Base-by-base conservation (phyloP, 352 stramenopile genomes). In the Phytophthora pini region DNA sequence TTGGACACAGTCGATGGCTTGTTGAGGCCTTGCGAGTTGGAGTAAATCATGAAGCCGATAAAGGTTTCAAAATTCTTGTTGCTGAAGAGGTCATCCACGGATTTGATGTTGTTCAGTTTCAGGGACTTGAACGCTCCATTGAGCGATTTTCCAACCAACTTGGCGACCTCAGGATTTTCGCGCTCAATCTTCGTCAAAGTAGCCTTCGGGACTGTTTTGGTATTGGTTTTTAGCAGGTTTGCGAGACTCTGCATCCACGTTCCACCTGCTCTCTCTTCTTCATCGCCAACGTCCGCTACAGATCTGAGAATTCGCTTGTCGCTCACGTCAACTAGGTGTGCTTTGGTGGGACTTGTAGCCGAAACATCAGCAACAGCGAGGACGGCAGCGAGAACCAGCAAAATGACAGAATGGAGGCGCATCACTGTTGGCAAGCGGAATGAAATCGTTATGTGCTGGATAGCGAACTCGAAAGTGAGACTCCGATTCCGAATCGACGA, bases 221-320 rank as follows among this genome's bases (percentile, higher is more conserved):
- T 36, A 36, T 36, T 36, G 31, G 8, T 3, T 8, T 52, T 52
- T 15, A 52, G 7, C 12, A 52, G 1, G 13, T 52, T 52, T 1
- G 26, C 26, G 11, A 38, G 12, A 11, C 5, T n/a, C 9, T 34
- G 20, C n/a, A 34, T 10, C 43, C 43, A 34, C 10, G 26, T 36
- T 36, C 8, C 31, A 36, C 29, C 12, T 17, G 13, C 45, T 39
- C 45, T 52, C 15, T 52, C 45, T 53, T 53, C 46, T 40, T 10
- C 27, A 3, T 53, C 46, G 7, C 26, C n/a, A 11, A 24, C 11
- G 13, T 43, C 38, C n/a, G 36, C 29, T 5, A 17, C 24, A 53
- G 38, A 41, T 32, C 51, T 41, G 24, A 59, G 39, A 3, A 59
- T 4, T 5, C 51, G 44, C 36, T 49, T 59, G 15, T 46, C 13